Evolutionary conservation across 1,139 yeast genomes (phyloP).

Genomic region (Candida smagusa): DNA sequence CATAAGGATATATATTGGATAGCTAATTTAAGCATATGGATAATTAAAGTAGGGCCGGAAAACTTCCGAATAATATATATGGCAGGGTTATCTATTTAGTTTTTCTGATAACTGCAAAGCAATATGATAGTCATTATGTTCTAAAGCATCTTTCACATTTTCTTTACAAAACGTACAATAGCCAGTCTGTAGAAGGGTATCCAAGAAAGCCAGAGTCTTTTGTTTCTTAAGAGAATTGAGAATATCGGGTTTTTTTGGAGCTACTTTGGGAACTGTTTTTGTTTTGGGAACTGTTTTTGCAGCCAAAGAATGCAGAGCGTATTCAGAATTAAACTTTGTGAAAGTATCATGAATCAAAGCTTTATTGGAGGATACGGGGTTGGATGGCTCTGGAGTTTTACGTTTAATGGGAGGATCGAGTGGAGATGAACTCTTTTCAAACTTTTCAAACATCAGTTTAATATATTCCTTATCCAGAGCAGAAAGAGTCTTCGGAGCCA

Average conservation of each 20-base stretch:
- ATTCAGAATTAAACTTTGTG: conserved; percentile 2
- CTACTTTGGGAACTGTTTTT: no score
- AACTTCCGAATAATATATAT: neutral
- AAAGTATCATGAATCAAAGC: neutral
- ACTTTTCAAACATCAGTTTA: conserved; percentile 20
- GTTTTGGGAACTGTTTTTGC: no score
- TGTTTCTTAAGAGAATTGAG: conserved; percentile 17
- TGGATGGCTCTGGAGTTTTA: no score
- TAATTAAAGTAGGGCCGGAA: neutral
- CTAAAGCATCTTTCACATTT: conserved; percentile 29
- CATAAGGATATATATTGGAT: neutral
- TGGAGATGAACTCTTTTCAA: conserved; percentile 9
- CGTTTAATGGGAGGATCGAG: no score
- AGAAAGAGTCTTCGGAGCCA: conserved; percentile 1
- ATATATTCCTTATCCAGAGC: conserved; percentile 15
- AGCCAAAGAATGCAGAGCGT: no score
- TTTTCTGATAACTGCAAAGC: conserved; percentile 37
- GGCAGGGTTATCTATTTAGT: conserved; percentile 12
- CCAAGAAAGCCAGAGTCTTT: conserved; percentile 11
- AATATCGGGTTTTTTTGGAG: conserved; percentile 15
- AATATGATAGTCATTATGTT: conserved; percentile 40
- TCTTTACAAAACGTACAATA: conserved; percentile 27
- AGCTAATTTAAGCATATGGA: no score
- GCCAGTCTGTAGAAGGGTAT: conserved; percentile 16
- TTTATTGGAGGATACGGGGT: no score